These are phyloP conservation scores for Pseudopediastrum boryanum DNA, from an alignment of 139 green algal genomes.

Conservation along the genomic window DNA sequence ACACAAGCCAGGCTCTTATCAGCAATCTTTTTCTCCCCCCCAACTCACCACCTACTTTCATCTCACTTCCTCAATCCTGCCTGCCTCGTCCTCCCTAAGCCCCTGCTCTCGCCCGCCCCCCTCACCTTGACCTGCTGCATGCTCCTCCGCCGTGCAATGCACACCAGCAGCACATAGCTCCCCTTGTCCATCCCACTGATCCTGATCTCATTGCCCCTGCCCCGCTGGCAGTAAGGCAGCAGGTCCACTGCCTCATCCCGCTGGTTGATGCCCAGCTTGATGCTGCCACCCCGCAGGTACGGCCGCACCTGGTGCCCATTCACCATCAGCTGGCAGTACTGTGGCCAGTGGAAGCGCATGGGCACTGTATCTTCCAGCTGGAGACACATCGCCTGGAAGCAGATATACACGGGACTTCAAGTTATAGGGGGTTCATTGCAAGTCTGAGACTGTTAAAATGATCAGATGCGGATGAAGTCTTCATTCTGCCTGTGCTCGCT, in stretches of 20 bases:
- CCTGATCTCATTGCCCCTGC: conserved; percentile 42
- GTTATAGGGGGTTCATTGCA: no score
- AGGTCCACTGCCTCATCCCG: conserved; percentile 74
- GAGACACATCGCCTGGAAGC: conserved; percentile 50
- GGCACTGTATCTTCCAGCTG: conserved; percentile 67
- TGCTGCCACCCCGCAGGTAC: conserved; percentile 4
- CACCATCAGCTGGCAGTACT: conserved; percentile 42
- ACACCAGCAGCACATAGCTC: conserved; percentile 53
- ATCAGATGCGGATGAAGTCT: no score
- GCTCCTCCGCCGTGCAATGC: conserved; percentile 47
- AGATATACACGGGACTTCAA: no score
- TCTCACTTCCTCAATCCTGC: no score
- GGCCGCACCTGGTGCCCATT: conserved; percentile 47
- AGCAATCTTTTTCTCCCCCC: no score
- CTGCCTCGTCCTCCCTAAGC: no score
- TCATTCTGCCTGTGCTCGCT: no score
- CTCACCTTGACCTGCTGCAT: conserved; percentile 63
- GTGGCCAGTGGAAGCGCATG: conserved; percentile 79
- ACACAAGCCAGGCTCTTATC: no score
- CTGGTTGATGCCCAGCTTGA: conserved; percentile 77
- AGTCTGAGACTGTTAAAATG: no score
- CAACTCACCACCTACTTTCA: no score
- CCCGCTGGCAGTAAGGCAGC: conserved; percentile 11
- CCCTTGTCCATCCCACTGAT: conserved; percentile 43
- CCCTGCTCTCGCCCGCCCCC: no score